Conservation (phyloP, 1,284 basidiomycete species). For the Thecaphora frezii region DNA sequence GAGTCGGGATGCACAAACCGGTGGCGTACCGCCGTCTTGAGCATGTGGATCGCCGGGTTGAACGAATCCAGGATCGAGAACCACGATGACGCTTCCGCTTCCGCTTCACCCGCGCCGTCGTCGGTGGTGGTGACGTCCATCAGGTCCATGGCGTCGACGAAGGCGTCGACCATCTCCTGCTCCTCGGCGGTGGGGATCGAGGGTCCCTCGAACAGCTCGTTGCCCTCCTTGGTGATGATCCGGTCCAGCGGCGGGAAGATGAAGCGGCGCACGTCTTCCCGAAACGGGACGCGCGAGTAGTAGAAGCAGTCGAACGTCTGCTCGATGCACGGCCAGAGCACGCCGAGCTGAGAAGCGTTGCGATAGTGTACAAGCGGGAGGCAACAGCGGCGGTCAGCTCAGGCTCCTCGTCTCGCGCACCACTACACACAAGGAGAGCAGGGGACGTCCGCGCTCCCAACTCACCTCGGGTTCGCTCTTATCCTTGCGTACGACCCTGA, state of each 20-base stretch:
- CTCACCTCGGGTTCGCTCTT: constrained; percentile 82
- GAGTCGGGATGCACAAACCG: constrained; percentile 72
- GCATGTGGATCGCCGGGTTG: constrained; percentile 85
- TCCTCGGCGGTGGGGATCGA: constrained; percentile 81
- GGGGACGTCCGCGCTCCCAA: no score
- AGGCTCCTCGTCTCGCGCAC: no score
- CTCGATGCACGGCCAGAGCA: constrained; percentile 41
- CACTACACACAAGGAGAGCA: constrained; percentile 61
- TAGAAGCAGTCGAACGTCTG: constrained; percentile 39
- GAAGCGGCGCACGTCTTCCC: constrained; percentile 85
- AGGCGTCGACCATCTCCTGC: constrained; percentile 76
- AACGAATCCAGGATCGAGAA: constrained; percentile 75
- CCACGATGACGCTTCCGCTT: constrained; percentile 66
- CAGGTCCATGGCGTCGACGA: constrained; percentile 84
- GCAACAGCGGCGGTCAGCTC: not conserved
- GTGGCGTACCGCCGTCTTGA: constrained; percentile 89
- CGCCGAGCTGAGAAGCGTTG: constrained; percentile 14
- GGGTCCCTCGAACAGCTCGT: constrained; percentile 72
- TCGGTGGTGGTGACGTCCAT: constrained; percentile 67
- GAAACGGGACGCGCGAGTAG: constrained; percentile 78
- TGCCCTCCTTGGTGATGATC: constrained; percentile 75
- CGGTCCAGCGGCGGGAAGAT: constrained; percentile 79
- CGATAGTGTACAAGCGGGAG: no score
- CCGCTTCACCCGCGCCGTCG: constrained; percentile 65
- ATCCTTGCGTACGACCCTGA: constrained; percentile 75